Evolutionary conservation across 2,329 filamentous ascomycete species (phyloP).

Genomic region (Apiospora kogelbergensis): DNA sequence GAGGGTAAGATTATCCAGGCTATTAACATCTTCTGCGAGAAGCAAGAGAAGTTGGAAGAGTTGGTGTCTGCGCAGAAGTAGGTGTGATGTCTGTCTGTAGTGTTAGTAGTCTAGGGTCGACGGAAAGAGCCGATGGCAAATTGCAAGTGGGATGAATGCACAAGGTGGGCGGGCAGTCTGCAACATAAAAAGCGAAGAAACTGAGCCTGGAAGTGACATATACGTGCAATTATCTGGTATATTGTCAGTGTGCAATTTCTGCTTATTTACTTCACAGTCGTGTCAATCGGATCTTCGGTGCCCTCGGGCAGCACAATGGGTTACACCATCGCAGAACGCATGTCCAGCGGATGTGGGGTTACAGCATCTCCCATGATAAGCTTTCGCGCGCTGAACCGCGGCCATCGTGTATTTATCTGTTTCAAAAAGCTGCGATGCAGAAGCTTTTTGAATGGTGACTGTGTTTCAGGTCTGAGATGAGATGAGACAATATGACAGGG

Average conservation of each 20-base stretch:
- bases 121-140: too few relatives aligned
- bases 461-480: conserved; percentile 1
- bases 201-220: too few relatives aligned
- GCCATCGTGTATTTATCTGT: neutral
- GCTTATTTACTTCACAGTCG: too few relatives aligned
- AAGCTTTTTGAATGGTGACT: neutral
- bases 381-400: neutral
- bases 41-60: conserved; percentile 52
- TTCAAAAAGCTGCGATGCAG: neutral
- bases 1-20: conserved; percentile 54
- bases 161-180: too few relatives aligned
- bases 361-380: neutral
- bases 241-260: too few relatives aligned
- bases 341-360: neutral
- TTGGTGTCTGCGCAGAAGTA: conserved; percentile 17
- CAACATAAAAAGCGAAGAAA: too few relatives aligned
- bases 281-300: neutral
- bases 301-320: neutral
- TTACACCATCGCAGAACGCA: neutral
- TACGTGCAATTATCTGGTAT: too few relatives aligned
- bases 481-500: neutral
- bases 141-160: too few relatives aligned
- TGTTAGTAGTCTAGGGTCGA: neutral
- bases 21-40: conserved; percentile 58
- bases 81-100: neutral